Evolutionary conservation across 164 flowering plant species (phyloP).

Genomic region (Brasenia schreberi): DNA sequence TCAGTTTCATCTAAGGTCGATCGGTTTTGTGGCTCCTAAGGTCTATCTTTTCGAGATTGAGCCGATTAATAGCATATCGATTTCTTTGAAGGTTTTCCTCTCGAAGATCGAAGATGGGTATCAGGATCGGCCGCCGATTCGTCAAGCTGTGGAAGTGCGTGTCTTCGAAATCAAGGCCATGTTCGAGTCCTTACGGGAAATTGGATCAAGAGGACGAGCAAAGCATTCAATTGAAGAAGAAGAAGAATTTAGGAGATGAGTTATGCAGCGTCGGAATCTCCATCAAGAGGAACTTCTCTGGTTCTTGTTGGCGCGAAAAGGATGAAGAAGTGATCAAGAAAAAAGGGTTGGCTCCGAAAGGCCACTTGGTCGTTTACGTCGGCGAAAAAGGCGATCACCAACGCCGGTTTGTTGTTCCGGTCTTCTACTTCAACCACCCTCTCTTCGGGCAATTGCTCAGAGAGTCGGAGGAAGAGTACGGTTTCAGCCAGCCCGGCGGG

Average conservation of each 20-base stretch:
- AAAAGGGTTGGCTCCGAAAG: conserved; percentile 44
- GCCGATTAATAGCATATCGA: no score
- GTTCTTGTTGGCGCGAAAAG: conserved; percentile 8
- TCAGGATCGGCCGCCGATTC: conserved; percentile 33
- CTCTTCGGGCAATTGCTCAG: conserved; percentile 53
- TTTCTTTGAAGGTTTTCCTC: no score
- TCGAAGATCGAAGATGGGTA: conserved; percentile 22
- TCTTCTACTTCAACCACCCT: conserved; percentile 79
- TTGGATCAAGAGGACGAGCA: neutral
- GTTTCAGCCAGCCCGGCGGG: conserved; percentile 64
- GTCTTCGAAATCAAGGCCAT: neutral
- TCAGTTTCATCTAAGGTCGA: no score
- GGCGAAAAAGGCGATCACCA: conserved; percentile 56
- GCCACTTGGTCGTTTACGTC: conserved; percentile 71
- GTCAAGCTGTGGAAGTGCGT: conserved; percentile 8
- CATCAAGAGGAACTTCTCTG: conserved; percentile 16
- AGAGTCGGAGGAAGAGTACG: conserved; percentile 64
- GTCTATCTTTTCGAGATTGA: no score
- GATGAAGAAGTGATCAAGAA: conserved; percentile 9
- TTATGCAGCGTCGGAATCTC: conserved; percentile 8
- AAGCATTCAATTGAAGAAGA: conserved; percentile 7
- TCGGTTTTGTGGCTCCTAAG: no score
- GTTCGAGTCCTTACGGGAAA: neutral
- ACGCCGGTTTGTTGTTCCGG: conserved; percentile 68
- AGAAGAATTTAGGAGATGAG: neutral